Evolutionary conservation across 2,329 filamentous ascomycete genomes (phyloP).

Genomic region (Fusarium chuoi): DNA sequence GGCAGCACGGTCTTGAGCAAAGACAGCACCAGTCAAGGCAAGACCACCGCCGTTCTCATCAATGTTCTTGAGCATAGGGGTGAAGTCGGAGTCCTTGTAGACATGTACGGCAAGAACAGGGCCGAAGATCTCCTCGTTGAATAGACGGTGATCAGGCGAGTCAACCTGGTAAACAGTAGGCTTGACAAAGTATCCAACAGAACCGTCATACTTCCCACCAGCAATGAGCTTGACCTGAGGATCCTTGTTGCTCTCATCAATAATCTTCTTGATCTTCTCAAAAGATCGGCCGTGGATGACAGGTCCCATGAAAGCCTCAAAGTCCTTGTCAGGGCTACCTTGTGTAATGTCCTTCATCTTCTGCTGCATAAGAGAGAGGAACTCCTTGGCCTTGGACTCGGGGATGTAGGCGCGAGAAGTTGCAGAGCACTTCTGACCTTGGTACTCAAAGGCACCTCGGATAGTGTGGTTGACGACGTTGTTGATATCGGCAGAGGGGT

Average conservation of each 20-base stretch:
- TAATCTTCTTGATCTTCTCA: constrained; percentile 79
- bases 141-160: constrained; percentile 77
- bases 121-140: constrained; percentile 84
- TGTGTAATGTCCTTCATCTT: constrained; percentile 77
- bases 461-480: constrained; percentile 88
- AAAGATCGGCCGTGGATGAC: constrained; percentile 86
- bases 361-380: constrained; percentile 71
- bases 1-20: constrained; percentile 59
- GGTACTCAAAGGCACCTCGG: constrained; percentile 88
- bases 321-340: constrained; percentile 74
- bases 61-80: constrained; percentile 48
- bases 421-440: constrained; percentile 91
- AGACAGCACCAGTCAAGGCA: constrained; percentile 60
- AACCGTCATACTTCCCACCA: constrained; percentile 81
- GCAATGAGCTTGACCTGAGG: constrained; percentile 75
- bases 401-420: constrained; percentile 84
- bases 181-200: constrained; percentile 83
- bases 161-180: constrained; percentile 83
- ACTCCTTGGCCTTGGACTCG: constrained; percentile 77
- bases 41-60: constrained; percentile 57
- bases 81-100: constrained; percentile 73
- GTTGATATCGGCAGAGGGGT: constrained; percentile 77
- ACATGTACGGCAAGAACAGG: constrained; percentile 79
- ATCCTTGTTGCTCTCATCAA: constrained; percentile 83
- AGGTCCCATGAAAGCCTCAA: constrained; percentile 81